Evolutionary conservation across 805 yeast species (phyloP).

Genomic region (Starmerella floricola): DNA sequence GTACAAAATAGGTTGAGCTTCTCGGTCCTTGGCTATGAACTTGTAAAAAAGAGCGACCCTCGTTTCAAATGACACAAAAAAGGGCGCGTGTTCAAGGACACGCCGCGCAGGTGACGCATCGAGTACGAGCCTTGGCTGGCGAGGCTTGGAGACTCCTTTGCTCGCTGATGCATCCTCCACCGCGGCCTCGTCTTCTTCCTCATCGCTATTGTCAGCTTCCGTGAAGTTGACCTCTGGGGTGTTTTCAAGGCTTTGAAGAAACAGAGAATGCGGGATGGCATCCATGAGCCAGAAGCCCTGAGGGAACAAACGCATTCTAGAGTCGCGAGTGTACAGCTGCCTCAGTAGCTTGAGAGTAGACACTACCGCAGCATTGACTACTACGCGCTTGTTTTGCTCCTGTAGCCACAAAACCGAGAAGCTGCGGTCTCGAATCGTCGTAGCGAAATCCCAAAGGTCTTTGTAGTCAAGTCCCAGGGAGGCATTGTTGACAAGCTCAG

Average conservation of each 20-base stretch:
- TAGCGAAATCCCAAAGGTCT: constrained; percentile 34
- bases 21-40: constrained; percentile 44
- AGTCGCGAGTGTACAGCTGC: constrained; percentile 53
- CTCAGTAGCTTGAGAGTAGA: constrained; percentile 44
- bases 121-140: neutral
- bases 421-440: constrained; percentile 41
- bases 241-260: constrained; percentile 2
- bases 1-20: neutral
- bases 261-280: neutral
- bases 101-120: constrained; percentile 30
- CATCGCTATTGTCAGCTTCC: constrained; percentile 19
- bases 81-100: constrained; percentile 56
- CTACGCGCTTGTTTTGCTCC: constrained; percentile 9
- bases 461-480: constrained; percentile 32
- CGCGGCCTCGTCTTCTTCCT: neutral
- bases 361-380: constrained; percentile 21
- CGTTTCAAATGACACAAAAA: constrained; percentile 60
- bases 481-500: constrained; percentile 41
- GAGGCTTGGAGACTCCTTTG: too few species aligned
- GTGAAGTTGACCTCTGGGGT: constrained; percentile 16
- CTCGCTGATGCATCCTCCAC: neutral
- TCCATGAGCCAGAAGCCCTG: constrained; percentile 44
- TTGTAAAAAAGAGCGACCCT: constrained; percentile 63
- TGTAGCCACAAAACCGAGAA: constrained; percentile 38
- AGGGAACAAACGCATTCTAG: constrained; percentile 44